A percentile compares a stretch with the other conserved stretches of the same genome.
Conservation (phyloP, 1,139 yeast genomes). For the Blastobotrys malaysiensis region DNA sequence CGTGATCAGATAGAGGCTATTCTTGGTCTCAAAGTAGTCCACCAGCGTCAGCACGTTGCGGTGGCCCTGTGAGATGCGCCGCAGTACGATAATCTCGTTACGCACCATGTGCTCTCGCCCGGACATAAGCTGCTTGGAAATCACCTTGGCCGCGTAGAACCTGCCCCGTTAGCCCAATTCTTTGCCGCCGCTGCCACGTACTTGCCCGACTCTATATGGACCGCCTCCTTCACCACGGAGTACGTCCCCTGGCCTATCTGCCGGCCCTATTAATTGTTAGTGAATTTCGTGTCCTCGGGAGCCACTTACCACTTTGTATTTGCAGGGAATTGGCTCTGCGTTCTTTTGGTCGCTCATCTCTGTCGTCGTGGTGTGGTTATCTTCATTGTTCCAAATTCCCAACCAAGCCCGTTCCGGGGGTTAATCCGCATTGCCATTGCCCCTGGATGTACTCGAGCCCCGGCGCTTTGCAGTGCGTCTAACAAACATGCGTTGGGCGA, state of each 20-base stretch:
- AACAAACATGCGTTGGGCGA: no score
- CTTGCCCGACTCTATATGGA: conserved; percentile 35
- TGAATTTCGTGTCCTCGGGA: no score
- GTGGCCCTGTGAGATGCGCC: conserved; percentile 43
- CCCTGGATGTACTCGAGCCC: no score
- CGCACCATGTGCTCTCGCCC: conserved; percentile 46
- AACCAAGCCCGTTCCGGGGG: no score
- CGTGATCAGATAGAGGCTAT: conserved; percentile 55
- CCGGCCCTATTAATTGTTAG: conserved; percentile 22
- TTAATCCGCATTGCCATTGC: no score
- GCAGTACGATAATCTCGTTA: conserved; percentile 51
- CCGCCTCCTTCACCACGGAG: conserved; percentile 39
- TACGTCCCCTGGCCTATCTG: conserved; percentile 40
- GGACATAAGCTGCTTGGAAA: conserved; percentile 39
- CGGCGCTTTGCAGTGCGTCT: no score
- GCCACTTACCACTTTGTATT: conserved; percentile 23
- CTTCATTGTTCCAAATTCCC: neutral
- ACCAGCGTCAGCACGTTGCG: conserved; percentile 58
- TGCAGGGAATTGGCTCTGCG: conserved; percentile 27
- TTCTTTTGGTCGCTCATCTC: neutral
- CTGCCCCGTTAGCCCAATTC: conserved; percentile 12
- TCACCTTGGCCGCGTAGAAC: conserved; percentile 40
- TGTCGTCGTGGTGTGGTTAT: neutral
- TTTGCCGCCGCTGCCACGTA: neutral
- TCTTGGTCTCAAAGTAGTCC: conserved; percentile 65